A percentile compares a stretch with the other conserved stretches of the same genome.
Conservation (phyloP, 2,329 filamentous ascomycete species). For the Colletotrichum zoysiae region DNA sequence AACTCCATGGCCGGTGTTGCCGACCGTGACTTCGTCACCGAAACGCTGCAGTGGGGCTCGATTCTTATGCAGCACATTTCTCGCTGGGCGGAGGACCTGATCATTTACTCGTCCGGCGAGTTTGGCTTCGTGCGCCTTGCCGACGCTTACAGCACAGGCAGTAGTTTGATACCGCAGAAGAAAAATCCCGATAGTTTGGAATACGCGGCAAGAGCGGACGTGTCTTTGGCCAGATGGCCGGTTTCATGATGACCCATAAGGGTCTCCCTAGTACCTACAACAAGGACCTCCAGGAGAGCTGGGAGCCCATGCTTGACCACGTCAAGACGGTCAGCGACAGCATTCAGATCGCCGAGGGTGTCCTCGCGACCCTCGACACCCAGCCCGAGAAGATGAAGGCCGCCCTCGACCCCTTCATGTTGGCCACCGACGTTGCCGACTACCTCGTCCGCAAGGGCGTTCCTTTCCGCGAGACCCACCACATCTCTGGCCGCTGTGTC, state of each 20-base stretch:
- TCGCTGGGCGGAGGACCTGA: slow-evolving; percentile 49
- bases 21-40: slow-evolving; percentile 85
- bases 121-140: slow-evolving; percentile 82
- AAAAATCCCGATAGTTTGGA: too few species aligned
- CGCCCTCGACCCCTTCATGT: slow-evolving; percentile 85
- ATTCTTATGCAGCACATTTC: too few species aligned
- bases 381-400: slow-evolving; percentile 82
- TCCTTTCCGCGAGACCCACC: slow-evolving; percentile 84
- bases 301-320: slow-evolving; percentile 87
- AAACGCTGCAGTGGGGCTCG: slow-evolving; percentile 56
- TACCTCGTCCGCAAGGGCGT: slow-evolving; percentile 75
- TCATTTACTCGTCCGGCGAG: slow-evolving; percentile 72
- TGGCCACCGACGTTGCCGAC: slow-evolving; percentile 78
- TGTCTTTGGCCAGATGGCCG: slow-evolving; percentile 76
- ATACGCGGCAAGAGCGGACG: too few species aligned
- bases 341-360: slow-evolving; percentile 84
- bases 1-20: slow-evolving; percentile 83
- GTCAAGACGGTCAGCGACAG: slow-evolving; percentile 86
- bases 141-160: slow-evolving; percentile 84
- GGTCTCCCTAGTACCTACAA: slow-evolving; percentile 87
- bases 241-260: slow-evolving; percentile 78
- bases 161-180: slow-evolving; percentile 78
- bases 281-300: slow-evolving; percentile 91
- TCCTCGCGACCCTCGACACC: slow-evolving; percentile 79
- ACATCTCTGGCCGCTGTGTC: slow-evolving; percentile 80